phyloP scores from a whole-genome alignment of 345 rosid genomes.

The Mallotus nudiflorus region DNA sequence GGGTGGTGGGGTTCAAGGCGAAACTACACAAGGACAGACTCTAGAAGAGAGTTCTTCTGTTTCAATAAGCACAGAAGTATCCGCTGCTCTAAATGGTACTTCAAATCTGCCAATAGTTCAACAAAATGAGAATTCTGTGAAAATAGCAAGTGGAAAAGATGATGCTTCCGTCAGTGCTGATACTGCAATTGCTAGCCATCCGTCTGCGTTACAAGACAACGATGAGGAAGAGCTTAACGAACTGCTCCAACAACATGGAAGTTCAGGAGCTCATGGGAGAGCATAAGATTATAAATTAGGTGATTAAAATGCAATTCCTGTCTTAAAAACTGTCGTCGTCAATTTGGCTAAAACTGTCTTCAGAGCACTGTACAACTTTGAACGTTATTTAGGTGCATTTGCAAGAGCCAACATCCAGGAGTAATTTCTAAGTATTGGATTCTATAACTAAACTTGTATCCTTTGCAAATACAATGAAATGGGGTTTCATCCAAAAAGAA shows the following conservation, averaged over 20 bases:
- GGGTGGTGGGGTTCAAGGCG: too few relatives aligned
- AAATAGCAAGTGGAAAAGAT: neutral
- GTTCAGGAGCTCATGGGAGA: neutral
- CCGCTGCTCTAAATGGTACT: neutral
- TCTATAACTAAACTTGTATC: too few relatives aligned
- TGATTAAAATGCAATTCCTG: too few relatives aligned
- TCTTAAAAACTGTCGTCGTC: too few relatives aligned
- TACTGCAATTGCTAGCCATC: neutral
- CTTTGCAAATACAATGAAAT: too few relatives aligned
- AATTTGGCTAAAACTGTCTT: too few relatives aligned
- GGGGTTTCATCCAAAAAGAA: too few relatives aligned
- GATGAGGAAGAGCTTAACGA: neutral
- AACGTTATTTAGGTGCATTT: too few relatives aligned
- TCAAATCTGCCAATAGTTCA: neutral
- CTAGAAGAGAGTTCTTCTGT: neutral
- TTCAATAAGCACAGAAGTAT: neutral
- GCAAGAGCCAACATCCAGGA: too few relatives aligned
- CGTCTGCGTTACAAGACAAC: neutral
- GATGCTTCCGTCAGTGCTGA: neutral
- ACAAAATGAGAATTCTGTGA: neutral
- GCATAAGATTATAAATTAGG: too few relatives aligned
- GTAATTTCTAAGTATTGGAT: too few relatives aligned
- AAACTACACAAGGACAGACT: neutral
- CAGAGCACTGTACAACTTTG: too few relatives aligned
- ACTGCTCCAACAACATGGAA: conserved; percentile 8